Evolutionary conservation across 2,329 filamentous ascomycete species (phyloP).

Genomic region (Nothopassalora personata): DNA sequence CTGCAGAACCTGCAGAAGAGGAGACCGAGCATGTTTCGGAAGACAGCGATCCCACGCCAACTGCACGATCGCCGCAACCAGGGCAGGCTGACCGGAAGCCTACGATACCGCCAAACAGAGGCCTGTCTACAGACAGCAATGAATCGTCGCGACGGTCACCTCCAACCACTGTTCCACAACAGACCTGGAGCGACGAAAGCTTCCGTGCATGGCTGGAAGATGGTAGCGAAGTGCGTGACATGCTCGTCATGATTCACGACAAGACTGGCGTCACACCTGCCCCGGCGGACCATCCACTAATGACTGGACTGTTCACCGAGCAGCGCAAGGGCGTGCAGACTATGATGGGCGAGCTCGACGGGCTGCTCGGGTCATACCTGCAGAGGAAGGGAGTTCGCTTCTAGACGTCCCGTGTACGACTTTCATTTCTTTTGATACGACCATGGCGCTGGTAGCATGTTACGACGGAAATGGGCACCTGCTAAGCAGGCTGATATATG

Average conservation of each 20-base stretch:
- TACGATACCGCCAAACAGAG: slow-evolving; percentile 11
- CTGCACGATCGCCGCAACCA: slow-evolving; percentile 25
- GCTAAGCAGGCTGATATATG: neutral
- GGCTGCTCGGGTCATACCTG: slow-evolving; percentile 27
- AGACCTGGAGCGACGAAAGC: slow-evolving; percentile 78
- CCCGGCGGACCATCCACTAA: slow-evolving; percentile 78
- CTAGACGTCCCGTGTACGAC: slow-evolving; percentile 2
- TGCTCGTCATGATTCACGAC: slow-evolving; percentile 88
- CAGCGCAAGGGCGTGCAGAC: slow-evolving; percentile 81
- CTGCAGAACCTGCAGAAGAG: slow-evolving; percentile 18
- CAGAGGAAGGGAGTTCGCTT: slow-evolving; percentile 24
- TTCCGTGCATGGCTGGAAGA: slow-evolving; percentile 81
- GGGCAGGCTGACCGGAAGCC: slow-evolving; percentile 2
- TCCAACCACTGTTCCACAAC: slow-evolving; percentile 43
- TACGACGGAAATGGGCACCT: neutral
- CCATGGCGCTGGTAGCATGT: neutral
- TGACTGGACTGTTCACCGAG: slow-evolving; percentile 73
- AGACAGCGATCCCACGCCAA: slow-evolving; percentile 31
- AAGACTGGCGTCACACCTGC: slow-evolving; percentile 77
- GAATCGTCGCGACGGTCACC: slow-evolving; percentile 20
- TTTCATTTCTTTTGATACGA: neutral
- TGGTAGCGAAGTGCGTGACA: slow-evolving; percentile 73
- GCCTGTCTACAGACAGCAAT: slow-evolving; percentile 19
- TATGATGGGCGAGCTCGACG: slow-evolving; percentile 82
- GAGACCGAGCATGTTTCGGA: slow-evolving; percentile 14